These are phyloP conservation scores for Lactifluus echinatus DNA, from an alignment of 768 basidiomycete species.

Conservation along the genomic window DNA sequence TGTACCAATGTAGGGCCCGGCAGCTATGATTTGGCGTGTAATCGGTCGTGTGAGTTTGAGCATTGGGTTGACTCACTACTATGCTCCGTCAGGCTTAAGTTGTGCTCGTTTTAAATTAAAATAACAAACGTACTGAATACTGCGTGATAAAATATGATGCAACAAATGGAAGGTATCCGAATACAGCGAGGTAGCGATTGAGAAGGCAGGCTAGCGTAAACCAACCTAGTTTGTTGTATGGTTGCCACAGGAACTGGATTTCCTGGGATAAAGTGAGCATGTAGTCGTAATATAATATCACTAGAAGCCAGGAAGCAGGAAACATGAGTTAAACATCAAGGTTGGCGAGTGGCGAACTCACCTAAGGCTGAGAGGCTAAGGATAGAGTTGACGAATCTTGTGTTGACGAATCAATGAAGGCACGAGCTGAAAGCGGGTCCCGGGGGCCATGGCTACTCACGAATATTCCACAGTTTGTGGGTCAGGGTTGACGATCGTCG, in stretches of 20 bases:
- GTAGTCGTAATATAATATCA: constrained; percentile 28
- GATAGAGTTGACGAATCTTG: constrained; percentile 1
- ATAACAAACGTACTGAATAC: not conserved
- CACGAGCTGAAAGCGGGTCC: not conserved
- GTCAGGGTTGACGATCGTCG: not conserved
- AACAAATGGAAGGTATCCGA: constrained; percentile 27
- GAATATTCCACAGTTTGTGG: not conserved
- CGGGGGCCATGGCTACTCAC: not conserved
- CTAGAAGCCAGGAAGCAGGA: constrained; percentile 13
- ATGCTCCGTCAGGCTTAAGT: not conserved
- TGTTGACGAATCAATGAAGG: not conserved
- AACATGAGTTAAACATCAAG: not conserved
- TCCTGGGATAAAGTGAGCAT: constrained; percentile 29
- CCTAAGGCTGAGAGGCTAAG: not conserved
- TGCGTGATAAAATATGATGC: constrained; percentile 18
- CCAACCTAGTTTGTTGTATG: constrained; percentile 27
- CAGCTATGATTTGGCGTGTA: not conserved
- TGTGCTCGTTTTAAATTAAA: not conserved
- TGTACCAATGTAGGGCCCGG: not conserved
- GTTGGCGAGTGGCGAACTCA: not conserved
- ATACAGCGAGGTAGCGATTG: constrained; percentile 41
- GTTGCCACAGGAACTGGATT: constrained; percentile 36
- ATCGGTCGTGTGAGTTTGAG: not conserved
- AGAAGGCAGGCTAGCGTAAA: constrained; percentile 41
- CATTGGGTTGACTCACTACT: not conserved